Evolutionary conservation across 2,329 filamentous ascomycete genomes (phyloP).

Genomic region (Ophiostoma ips): DNA sequence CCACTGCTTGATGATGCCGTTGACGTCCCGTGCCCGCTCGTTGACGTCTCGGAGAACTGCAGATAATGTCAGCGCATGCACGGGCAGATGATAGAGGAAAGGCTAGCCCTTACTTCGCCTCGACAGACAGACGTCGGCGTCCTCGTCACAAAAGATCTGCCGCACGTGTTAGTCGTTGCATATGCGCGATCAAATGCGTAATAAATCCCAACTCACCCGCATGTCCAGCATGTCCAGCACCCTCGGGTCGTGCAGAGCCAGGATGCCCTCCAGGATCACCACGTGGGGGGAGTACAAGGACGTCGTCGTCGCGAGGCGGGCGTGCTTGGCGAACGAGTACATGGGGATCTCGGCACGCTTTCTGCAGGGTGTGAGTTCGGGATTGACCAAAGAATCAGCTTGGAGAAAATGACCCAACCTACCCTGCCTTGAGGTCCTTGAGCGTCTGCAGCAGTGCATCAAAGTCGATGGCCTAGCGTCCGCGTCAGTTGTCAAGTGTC

Average conservation of each 20-base stretch:
- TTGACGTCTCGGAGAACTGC: constrained; percentile 74
- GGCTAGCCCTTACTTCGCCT: constrained; percentile 51
- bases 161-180: background rate
- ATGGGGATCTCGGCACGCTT: constrained; percentile 83
- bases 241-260: constrained; percentile 79
- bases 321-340: constrained; percentile 90
- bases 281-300: constrained; percentile 95
- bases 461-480: constrained; percentile 65
- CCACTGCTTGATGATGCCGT: constrained; percentile 97
- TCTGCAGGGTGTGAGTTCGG: constrained; percentile 28
- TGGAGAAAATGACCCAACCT: constrained; percentile 25
- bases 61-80: background rate
- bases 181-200: background rate
- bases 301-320: constrained; percentile 63
- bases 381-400: background rate
- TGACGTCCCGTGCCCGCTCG: constrained; percentile 73
- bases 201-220: constrained; percentile 41
- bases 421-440: constrained; percentile 83
- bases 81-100: constrained; percentile 4
- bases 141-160: constrained; percentile 89
- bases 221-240: constrained; percentile 82
- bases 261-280: constrained; percentile 86
- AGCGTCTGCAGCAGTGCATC: constrained; percentile 71
- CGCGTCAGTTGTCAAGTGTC: background rate
- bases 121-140: constrained; percentile 84